Evolutionary conservation across 306 rosid species (phyloP), one percentile per base, ranked within the genome.

Genomic region (Cucumis hystrix): DNA sequence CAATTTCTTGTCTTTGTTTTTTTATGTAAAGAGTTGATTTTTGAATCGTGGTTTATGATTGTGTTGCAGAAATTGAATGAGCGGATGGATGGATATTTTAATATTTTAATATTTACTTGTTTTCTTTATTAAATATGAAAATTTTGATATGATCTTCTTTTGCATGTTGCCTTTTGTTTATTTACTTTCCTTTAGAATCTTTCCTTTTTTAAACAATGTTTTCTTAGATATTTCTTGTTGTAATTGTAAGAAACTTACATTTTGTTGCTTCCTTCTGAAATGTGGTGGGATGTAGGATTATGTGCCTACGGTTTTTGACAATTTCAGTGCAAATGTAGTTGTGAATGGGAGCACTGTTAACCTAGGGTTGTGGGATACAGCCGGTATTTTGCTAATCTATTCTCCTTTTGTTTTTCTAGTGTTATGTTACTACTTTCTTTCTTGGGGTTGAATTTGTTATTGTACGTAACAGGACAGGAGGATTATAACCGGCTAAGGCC

Each of bases 301-400:
- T 49, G 80, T 77, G 47, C 80, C 80, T 23, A 77, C 80, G 5
- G 80, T 77, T 77, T 77, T 77, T 30, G 98, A 95, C 97, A 95
- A 95, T 87, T 95, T 95, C 84, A 95, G 98, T 71, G 99, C 98
- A 84, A 95, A 95, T 75, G 99, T 95, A 85, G 99, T 95, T 78
- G 99, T 95, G 80, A 92, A 95, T 84, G 99, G 99, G 77, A 74
- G 82, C 83, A 95, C 99, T 71, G 99, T 95, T 64, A 95, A 95
- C 84, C 88, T 95, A 79, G 99, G 99, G 55, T 86, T 95, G 79
- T 95, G 99, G 98, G 99, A 95, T 81, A 95, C 99, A 79, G 98
- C 99, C 35, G 98, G 99, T 95, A 89, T 82, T 73, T 74, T 72
- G 80, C 59, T n/a, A 17, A 49, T 12, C 45, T 54, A 80, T 43